Conservation (phyloP, 345 rosid genomes). For the Barbarea vulgaris region DNA sequence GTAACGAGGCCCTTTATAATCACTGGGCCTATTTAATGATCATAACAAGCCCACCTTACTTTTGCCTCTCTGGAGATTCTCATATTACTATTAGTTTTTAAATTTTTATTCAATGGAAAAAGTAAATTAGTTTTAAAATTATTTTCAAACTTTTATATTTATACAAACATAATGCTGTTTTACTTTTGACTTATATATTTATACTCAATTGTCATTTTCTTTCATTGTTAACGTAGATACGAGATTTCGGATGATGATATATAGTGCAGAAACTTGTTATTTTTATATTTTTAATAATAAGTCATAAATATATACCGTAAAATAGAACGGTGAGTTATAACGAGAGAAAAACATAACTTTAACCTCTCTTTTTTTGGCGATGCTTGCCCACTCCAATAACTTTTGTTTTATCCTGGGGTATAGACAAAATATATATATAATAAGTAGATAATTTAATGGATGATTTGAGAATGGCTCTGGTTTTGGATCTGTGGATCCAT, state of each 20-base stretch:
- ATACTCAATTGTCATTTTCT: neutral
- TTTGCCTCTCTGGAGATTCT: neutral
- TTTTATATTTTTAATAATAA: neutral
- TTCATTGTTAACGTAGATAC: neutral
- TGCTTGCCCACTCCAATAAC: constrained; percentile 31
- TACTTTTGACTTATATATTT: neutral
- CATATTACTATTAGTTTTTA: neutral
- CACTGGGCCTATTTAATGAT: constrained; percentile 6
- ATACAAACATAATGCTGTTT: neutral
- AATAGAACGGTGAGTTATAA: neutral
- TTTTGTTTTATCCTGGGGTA: constrained; percentile 17
- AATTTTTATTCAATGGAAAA: neutral
- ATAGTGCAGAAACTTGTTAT: neutral
- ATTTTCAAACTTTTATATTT: neutral
- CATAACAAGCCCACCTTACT: neutral
- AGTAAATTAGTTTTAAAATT: neutral
- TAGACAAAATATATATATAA: neutral
- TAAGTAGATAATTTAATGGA: constrained; percentile 12
- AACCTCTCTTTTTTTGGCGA: neutral
- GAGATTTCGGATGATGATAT: neutral
- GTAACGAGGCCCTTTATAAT: neutral
- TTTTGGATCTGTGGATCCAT: constrained; percentile 25
- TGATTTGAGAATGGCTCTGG: constrained; percentile 34
- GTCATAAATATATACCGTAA: neutral
- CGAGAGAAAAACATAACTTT: neutral